Conservation (phyloP, 352 stramenopile genomes). For the Phytopythium helicoides region DNA sequence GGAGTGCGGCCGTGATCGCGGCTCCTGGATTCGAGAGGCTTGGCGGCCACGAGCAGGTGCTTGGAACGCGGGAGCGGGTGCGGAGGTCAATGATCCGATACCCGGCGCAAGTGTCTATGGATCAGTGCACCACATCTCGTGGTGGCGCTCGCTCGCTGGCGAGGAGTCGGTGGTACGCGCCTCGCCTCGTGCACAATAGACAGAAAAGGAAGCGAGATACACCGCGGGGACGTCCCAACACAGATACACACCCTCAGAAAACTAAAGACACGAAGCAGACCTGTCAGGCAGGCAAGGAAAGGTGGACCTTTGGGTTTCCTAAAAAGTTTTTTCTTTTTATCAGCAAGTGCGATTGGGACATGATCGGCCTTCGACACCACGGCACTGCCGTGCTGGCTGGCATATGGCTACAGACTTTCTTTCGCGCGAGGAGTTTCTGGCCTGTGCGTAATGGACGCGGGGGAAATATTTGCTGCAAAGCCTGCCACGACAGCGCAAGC, state of each 20-base stretch:
- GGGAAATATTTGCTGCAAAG: not conserved
- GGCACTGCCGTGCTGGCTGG: no score
- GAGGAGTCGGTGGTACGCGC: no score
- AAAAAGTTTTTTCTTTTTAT: no score
- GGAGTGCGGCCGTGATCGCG: no score
- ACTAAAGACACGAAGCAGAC: slow-evolving; percentile 7
- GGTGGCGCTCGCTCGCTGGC: no score
- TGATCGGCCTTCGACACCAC: not conserved
- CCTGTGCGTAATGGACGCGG: not conserved
- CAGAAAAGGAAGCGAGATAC: not conserved
- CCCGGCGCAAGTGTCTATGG: no score
- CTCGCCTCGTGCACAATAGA: no score
- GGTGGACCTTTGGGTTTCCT: slow-evolving; percentile 6
- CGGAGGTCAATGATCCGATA: no score
- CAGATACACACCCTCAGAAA: slow-evolving; percentile 4
- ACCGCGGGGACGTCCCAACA: not conserved
- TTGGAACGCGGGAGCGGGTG: no score
- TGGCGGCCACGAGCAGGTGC: no score
- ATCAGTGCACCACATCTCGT: no score
- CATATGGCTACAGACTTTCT: slow-evolving; percentile 10
- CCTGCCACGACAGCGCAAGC: not conserved
- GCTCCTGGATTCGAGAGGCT: no score
- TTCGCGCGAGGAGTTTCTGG: not conserved
- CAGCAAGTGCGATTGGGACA: slow-evolving; percentile 2
- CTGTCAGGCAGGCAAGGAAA: not conserved